Evolutionary conservation across 2,329 filamentous ascomycete species (phyloP), one percentile per base, ranked within the genome.

Genomic region (Hypoxylon sp.): DNA sequence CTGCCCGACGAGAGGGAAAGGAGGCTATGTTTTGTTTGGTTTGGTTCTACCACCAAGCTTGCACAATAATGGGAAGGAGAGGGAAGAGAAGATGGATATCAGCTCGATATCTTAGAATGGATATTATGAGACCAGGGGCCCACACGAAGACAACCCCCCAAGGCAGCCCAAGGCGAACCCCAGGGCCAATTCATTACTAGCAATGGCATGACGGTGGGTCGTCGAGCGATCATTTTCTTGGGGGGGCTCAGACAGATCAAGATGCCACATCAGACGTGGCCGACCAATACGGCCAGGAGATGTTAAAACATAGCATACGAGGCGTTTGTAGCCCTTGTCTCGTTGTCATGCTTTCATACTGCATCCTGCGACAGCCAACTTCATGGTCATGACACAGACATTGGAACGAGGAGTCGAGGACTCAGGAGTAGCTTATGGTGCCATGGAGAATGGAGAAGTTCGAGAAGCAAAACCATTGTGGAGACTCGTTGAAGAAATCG

Each of bases 1-100:
- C 77, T 74, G 80, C 78, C 78, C 76, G 74, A 70, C 35, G 64
- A 72, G 74, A 75, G 71, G 71, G 75, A 74, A 75, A 71, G 73
- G 69, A 64, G 66, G 39, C 63, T 52, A 73, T 68, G 70, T 73
- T 76, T 74, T 72, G 73, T 69, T 73, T 72, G 70, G 67, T 76
- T 74, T 72, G 73, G 67, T 72, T 73, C 71, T 67, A 65, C 63
- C 48, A 69, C 70, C 24, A 59, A 73, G 59, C 51, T 54, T 26
- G 51, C 66, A 42, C 35, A 24, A n/a, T 33, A 60, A 48, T 35
- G 50, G 62, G 66, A 72, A 73, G 62, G 72, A 67, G 70, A 73
- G 57, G 67, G 71, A 59, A 62, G 50, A 63, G 65, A 67, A 61
- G 24, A 50, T 37, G 53, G 59, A 63, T 69, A 66, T 59, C 58